Conservation (phyloP, 1,139 yeast species). For the Scheffersomyces lignicola region DNA sequence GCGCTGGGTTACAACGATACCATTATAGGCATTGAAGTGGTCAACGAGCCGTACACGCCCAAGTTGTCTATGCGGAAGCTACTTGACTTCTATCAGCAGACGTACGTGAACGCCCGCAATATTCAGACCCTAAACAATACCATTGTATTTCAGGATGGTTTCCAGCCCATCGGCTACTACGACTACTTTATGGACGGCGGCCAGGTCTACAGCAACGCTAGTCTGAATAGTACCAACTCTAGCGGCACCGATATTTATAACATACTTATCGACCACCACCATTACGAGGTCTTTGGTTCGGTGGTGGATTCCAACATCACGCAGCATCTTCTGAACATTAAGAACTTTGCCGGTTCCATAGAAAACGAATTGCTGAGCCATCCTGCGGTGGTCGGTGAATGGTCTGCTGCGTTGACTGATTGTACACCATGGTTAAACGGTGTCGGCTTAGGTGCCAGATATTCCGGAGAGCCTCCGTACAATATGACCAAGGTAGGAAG, state of each 20-base stretch:
- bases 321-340: conserved; percentile 37
- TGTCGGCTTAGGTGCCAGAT: conserved; percentile 58
- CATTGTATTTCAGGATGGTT: conserved; percentile 61
- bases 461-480: conserved; percentile 48
- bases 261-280: conserved; percentile 63
- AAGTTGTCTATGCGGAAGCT: conserved; percentile 37
- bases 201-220: conserved; percentile 11
- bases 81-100: conserved; percentile 39
- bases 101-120: conserved; percentile 38
- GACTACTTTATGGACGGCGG: conserved; percentile 39
- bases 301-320: conserved; percentile 40
- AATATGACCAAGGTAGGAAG: conserved; percentile 33
- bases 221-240: conserved; percentile 4
- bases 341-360: conserved; percentile 36
- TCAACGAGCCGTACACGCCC: conserved; percentile 64
- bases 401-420: conserved; percentile 66
- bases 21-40: conserved; percentile 60
- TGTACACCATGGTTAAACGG: conserved; percentile 70
- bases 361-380: conserved; percentile 39
- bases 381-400: conserved; percentile 60
- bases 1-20: conserved; percentile 43
- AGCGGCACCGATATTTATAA: conserved; percentile 27
- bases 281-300: conserved; percentile 56
- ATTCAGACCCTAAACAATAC: conserved; percentile 40
- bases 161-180: conserved; percentile 52